Conservation (phyloP, 2,329 filamentous ascomycete species). For the Trichoderma polysporum region DNA sequence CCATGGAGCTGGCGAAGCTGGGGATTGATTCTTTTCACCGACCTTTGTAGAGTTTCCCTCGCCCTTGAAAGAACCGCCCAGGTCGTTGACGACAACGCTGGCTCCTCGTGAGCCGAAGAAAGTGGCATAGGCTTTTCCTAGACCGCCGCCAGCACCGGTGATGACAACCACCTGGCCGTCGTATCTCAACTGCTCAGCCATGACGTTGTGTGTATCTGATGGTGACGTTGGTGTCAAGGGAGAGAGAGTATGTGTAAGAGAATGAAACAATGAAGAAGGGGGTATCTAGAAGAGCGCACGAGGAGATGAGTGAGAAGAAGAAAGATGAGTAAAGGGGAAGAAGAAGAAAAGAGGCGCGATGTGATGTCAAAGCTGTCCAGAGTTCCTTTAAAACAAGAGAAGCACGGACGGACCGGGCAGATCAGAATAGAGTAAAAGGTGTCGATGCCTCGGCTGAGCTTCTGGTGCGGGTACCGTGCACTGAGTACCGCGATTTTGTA, state of each 20-base stretch:
- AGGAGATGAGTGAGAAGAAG: not conserved
- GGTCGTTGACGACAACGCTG: constrained; percentile 94
- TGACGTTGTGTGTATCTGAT: constrained; percentile 40
- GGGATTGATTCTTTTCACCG: constrained; percentile 24
- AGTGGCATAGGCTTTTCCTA: constrained; percentile 78
- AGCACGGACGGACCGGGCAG: constrained; percentile 8
- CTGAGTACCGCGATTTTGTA: constrained; percentile 8
- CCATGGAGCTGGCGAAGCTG: not conserved
- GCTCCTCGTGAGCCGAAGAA: constrained; percentile 93
- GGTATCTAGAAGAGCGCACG: not conserved
- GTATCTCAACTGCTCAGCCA: constrained; percentile 70
- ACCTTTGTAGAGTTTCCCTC: constrained; percentile 87
- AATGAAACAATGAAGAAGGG: not conserved
- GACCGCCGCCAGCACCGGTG: constrained; percentile 75
- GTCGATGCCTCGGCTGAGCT: constrained; percentile 20
- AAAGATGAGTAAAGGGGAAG: not conserved
- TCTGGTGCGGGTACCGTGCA: constrained; percentile 14
- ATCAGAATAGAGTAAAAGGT: not conserved
- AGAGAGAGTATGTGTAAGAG: not conserved
- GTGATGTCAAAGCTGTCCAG: not conserved
- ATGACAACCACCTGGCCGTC: constrained; percentile 84
- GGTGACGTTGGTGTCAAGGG: not conserved
- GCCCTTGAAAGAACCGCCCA: constrained; percentile 89
- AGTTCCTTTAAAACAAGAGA: not conserved
- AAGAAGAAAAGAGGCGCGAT: not conserved